These are phyloP conservation scores for Eleusine coracana DNA, from an alignment of 176 grass and related monocot genomes.

Conservation along the genomic window DNA sequence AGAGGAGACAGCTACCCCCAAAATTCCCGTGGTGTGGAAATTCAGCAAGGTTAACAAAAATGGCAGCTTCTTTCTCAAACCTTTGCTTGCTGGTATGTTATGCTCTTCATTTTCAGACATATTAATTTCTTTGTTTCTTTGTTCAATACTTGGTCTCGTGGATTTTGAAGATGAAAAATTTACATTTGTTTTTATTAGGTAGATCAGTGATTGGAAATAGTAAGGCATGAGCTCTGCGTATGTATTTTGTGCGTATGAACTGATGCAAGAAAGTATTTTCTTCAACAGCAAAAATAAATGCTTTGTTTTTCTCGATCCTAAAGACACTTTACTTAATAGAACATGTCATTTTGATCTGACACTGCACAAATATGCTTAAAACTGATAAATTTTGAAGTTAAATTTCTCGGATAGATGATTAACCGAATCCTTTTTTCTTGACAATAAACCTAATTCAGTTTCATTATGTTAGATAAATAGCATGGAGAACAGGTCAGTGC, in stretches of 20 bases:
- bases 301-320: too few relatives aligned
- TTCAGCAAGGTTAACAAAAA: conserved; percentile 46
- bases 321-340: background rate
- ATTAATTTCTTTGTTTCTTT: background rate
- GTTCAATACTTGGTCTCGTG: too few relatives aligned
- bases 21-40: conserved; percentile 53
- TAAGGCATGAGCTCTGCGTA: too few relatives aligned
- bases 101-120: background rate
- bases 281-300: too few relatives aligned
- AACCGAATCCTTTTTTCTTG: background rate
- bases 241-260: too few relatives aligned
- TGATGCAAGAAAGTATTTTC: too few relatives aligned
- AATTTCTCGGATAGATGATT: background rate
- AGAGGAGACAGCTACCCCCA: conserved; percentile 78
- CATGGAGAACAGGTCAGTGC: conserved; percentile 88
- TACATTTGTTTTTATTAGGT: too few relatives aligned
- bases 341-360: background rate
- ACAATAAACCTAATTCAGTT: background rate
- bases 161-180: too few relatives aligned
- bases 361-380: background rate
- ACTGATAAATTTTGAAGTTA: background rate
- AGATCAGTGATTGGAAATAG: too few relatives aligned
- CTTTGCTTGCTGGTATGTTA: conserved; percentile 55
- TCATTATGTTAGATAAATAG: conserved; percentile 76
- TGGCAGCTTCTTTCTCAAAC: conserved; percentile 54